A percentile compares a stretch with the other conserved stretches of the same genome.
These are phyloP conservation scores for Alternaria brassicicola DNA, from an alignment of 2,329 filamentous ascomycete species.

Conservation along the genomic window DNA sequence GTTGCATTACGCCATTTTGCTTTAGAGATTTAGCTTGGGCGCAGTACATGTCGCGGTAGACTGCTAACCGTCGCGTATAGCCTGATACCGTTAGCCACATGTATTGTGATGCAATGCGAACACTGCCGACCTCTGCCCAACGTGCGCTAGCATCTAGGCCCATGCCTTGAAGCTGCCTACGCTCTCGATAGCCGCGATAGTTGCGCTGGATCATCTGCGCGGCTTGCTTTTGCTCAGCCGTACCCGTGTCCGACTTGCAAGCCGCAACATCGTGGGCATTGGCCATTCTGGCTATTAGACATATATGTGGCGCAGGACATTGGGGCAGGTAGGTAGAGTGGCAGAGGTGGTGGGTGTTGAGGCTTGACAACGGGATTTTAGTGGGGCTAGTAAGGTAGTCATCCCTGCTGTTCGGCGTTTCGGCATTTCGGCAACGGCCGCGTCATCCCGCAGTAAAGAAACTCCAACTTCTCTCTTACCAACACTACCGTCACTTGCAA, in stretches of 20 bases:
- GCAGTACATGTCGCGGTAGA: conserved; percentile 12
- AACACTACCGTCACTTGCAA: neutral
- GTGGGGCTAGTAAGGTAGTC: conserved; percentile 10
- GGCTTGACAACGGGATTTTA: conserved; percentile 12
- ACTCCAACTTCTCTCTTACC: neutral
- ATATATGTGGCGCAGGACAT: conserved; percentile 13
- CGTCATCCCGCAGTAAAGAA: neutral
- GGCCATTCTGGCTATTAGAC: conserved; percentile 14
- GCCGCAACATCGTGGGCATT: conserved; percentile 16
- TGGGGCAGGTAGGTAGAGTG: neutral
- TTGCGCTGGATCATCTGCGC: conserved; percentile 60
- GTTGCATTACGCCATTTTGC: conserved; percentile 62
- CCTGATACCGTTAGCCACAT: conserved; percentile 43
- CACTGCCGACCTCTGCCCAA: conserved; percentile 68
- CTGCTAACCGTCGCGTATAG: conserved; percentile 56
- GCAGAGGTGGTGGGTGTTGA: conserved; percentile 8
- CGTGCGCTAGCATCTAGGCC: conserved; percentile 71
- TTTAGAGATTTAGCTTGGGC: conserved; percentile 41
- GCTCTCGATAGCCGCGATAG: conserved; percentile 76
- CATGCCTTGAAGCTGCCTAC: conserved; percentile 72
- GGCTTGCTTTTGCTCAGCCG: conserved; percentile 36
- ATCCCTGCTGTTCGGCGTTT: neutral
- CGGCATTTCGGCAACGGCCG: conserved; percentile 4
- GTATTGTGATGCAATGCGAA: neutral
- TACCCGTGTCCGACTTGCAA: conserved; percentile 2